Percentiles rank a stretch among this genome's conserved stretches.
Evolutionary conservation across 1,284 basidiomycete species (phyloP).

Genomic region (Moniliophthora roreri): DNA sequence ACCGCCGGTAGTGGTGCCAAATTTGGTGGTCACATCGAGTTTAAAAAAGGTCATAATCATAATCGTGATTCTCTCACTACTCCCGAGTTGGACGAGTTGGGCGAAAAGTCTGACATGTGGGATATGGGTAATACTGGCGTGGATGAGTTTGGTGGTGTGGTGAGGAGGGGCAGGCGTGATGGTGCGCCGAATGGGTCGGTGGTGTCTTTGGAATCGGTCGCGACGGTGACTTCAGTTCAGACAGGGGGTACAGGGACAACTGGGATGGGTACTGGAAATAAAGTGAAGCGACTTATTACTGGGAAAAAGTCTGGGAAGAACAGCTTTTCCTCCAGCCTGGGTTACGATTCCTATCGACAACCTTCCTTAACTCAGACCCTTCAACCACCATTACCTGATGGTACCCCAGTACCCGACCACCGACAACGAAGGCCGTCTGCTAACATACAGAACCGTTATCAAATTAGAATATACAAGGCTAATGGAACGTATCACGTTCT

Average conservation of each 20-base stretch:
- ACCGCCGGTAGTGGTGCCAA: background rate
- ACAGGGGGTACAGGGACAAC: background rate
- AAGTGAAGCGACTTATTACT: background rate
- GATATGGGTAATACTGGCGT: too few species aligned
- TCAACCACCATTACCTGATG: slow-evolving; percentile 1
- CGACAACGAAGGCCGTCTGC: slow-evolving; percentile 2
- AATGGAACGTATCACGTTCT: slow-evolving; percentile 78
- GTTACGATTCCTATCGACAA: background rate
- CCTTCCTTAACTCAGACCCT: background rate
- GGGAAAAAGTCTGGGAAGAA: slow-evolving; percentile 1
- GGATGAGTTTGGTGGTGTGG: background rate
- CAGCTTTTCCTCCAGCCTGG: background rate
- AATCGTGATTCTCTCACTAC: background rate
- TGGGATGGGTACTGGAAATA: background rate
- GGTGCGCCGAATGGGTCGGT: background rate
- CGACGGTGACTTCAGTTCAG: background rate
- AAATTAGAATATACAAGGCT: slow-evolving; percentile 77
- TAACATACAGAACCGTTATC: slow-evolving; percentile 27
- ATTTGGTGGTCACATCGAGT: background rate
- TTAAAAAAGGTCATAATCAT: background rate
- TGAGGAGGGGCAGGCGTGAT: background rate
- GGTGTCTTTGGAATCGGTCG: background rate
- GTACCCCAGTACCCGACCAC: slow-evolving; percentile 8
- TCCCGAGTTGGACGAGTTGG: background rate
- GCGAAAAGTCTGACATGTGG: background rate